Evolutionary conservation across 2,329 filamentous ascomycete genomes (phyloP), one percentile per base, ranked within the genome.

Genomic region (Calonectria hongkongensis): DNA sequence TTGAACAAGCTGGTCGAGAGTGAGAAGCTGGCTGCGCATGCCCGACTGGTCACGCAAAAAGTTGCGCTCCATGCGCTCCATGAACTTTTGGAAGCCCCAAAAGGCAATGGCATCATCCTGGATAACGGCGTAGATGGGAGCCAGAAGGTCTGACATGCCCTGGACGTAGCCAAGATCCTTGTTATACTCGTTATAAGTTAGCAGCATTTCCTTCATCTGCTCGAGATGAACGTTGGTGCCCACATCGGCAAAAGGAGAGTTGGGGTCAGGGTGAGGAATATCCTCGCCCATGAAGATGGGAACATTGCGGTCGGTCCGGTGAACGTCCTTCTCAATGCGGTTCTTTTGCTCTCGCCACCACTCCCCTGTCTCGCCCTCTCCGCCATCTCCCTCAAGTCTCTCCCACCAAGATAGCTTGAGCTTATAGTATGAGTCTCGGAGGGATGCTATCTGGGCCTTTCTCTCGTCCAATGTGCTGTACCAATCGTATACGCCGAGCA

Each of bases 131-230:
- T 99, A 99, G 73, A 99, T 95, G 2, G 97, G 97, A 0, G 97
- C 95, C 10, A 99, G 91, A 1, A 99, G 91, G 84, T 99, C 97
- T 15, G 95, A 98, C 97, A 99, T 99, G 73, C 97, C 97, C 86
- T 99, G 97, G 1, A 99, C 97, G 81, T 99, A 99, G 62, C 97
- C 97, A 3, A 99, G 90, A 71, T 97, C 95, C 72, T 92, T 94
- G 86, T 99, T 99, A 85, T 97, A 97, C 85, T 99, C 97, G 82
- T 99, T 98, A 84, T 99, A 99, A 0, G 97, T 98, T 21, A 99
- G 89, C 0, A 99, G 92, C 94, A 99, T 98, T 83, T 99, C 97
- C 86, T 99, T 99, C 91, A 99, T 94, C 86, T 99, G 97, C 85
- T 99, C 97, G 75, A 99, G 90, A 84, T 99, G 97, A 7, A 98